Base-by-base conservation (phyloP, 257 asterid species). In the Handroanthus guayacan region DNA sequence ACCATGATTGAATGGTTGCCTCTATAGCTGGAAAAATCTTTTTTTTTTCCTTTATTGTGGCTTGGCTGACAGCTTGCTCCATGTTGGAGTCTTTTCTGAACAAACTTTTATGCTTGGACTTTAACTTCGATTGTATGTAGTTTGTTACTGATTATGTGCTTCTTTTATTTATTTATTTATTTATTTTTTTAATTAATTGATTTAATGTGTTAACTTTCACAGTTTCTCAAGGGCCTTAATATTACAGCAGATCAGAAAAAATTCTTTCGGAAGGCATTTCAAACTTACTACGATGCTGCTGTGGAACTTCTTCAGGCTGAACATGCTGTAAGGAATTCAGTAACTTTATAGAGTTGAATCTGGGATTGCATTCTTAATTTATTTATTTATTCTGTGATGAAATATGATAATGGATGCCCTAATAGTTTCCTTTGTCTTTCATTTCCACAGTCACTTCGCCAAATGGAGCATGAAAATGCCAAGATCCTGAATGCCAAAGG, bases 401-500 rank as follows among this genome's bases (percentile, higher is more conserved):
- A 78, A 39, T 62, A 34, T 62, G 63, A 70, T 78, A 39, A 17
- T 63, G 69, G 60, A 50, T 69, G 60, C 71, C 57, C 62, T 56
- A 73, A 37, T 62, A 67, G 39, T 67, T 54, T 47, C 45, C 48
- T 37, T 54, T 61, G 52, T 37, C 34, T 64, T 67, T 68, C n/a
- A 58, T 62, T 74, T 69, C 74, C 60, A 79, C 54, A 95, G 98
- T 89, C 95, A 41, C 98, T 95, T 85, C 95, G 96, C 82, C 97
- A 91, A 86, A 88, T 95, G 96, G 99, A 95, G 91, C 95, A 87
- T 75, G 99, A 95, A 82, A 95, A 95, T 83, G 93, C 93, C 3
- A 95, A 95, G 92, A 89, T 86, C 77, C 78, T 95, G 86, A 91
- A 94, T 85, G 97, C 99, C 58, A 95, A 93, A 86, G 99, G 99